A percentile compares a stretch with the other conserved stretches of the same genome.
Conservation (phyloP, 2,329 filamentous ascomycete species). For the Penicillium corylophilum region DNA sequence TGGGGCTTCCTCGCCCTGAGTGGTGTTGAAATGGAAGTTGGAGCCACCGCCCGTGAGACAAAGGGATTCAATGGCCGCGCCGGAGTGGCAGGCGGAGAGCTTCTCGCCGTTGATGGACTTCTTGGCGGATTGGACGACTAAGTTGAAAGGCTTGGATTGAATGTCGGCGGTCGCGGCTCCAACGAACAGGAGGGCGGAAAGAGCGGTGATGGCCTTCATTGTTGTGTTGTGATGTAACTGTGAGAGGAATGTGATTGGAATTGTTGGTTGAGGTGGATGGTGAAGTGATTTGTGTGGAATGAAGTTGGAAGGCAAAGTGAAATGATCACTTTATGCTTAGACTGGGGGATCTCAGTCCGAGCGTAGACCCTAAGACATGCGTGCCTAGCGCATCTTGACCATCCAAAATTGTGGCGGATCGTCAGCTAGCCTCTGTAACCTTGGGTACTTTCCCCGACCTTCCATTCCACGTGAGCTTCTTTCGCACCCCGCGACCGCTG, state of each 20-base stretch:
- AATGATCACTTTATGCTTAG: conserved; percentile 1
- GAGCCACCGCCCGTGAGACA: conserved; percentile 32
- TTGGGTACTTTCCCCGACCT: neutral
- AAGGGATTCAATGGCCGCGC: conserved; percentile 50
- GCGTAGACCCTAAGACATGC: conserved; percentile 9
- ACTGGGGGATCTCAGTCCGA: neutral
- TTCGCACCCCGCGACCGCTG: no score
- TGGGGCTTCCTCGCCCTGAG: conserved; percentile 22
- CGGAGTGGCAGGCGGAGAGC: conserved; percentile 48
- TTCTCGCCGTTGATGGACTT: conserved; percentile 37
- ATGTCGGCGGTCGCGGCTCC: conserved; percentile 21
- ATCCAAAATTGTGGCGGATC: conserved; percentile 10
- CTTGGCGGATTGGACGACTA: conserved; percentile 42
- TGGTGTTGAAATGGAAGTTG: conserved; percentile 34
- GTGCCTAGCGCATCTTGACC: conserved; percentile 6
- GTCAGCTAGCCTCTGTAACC: conserved; percentile 2
- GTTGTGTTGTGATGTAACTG: neutral
- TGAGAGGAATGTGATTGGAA: neutral
- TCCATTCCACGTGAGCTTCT: neutral
- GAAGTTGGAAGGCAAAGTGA: neutral
- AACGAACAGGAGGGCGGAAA: conserved; percentile 10
- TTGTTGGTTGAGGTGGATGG: neutral
- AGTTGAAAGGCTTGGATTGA: conserved; percentile 46
- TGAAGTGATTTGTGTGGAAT: neutral
- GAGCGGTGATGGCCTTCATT: conserved; percentile 13